Percentiles rank a stretch among this genome's conserved stretches.
Evolutionary conservation across 1,139 yeast genomes (phyloP).

Genomic region (Debaryomyces subglobosus): DNA sequence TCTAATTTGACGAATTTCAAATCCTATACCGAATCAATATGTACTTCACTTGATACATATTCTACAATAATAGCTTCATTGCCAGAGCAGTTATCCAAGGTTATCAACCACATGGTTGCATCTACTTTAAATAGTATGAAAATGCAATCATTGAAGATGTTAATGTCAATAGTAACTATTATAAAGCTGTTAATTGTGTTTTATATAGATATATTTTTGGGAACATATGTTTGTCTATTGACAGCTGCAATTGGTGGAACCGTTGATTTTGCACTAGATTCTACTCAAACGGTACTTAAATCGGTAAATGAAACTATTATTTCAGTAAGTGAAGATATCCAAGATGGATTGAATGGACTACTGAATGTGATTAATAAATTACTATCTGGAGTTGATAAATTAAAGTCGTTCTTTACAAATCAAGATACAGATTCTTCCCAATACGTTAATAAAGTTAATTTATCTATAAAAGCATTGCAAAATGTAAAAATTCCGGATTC

Average conservation of each 20-base stretch:
- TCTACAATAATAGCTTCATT: slow-evolving; percentile 46
- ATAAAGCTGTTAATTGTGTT: slow-evolving; percentile 65
- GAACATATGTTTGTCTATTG: slow-evolving; percentile 83
- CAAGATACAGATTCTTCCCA: slow-evolving; percentile 30
- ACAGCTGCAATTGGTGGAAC: slow-evolving; percentile 75
- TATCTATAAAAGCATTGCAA: slow-evolving; percentile 59
- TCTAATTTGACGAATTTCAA: slow-evolving; percentile 39
- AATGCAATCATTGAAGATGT: slow-evolving; percentile 37
- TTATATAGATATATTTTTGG: slow-evolving; percentile 70
- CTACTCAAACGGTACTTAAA: slow-evolving; percentile 62
- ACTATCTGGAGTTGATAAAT: slow-evolving; percentile 44
- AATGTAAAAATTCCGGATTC: slow-evolving; percentile 65
- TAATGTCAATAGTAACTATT: slow-evolving; percentile 51
- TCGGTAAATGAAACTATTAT: slow-evolving; percentile 64
- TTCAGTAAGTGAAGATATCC: slow-evolving; percentile 58
- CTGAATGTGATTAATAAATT: slow-evolving; percentile 53
- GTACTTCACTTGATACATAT: slow-evolving; percentile 49
- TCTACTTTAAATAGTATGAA: slow-evolving; percentile 50
- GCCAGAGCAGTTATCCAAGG: slow-evolving; percentile 58
- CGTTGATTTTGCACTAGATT: slow-evolving; percentile 71
- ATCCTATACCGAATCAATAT: slow-evolving; percentile 37
- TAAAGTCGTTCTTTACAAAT: slow-evolving; percentile 58
- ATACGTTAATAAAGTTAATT: slow-evolving; percentile 49
- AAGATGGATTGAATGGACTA: slow-evolving; percentile 60
- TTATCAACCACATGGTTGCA: slow-evolving; percentile 56